These are phyloP conservation scores for Schizothecium vesticola DNA, from an alignment of 495 filamentous ascomycete species.

Conservation along the genomic window DNA sequence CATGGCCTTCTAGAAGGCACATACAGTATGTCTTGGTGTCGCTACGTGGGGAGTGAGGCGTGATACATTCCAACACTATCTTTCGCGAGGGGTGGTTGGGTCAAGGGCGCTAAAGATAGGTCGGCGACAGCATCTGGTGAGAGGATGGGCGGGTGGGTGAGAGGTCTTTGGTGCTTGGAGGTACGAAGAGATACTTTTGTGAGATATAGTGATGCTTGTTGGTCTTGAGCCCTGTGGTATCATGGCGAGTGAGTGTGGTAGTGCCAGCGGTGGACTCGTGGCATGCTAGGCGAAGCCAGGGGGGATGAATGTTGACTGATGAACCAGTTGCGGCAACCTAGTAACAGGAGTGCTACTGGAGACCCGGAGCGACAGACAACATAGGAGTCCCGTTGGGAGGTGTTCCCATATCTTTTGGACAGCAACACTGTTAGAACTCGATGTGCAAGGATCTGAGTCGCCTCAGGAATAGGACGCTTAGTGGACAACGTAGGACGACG, in stretches of 20 bases:
- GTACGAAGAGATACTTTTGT: neutral
- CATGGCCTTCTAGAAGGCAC: neutral
- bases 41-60: neutral
- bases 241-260: neutral
- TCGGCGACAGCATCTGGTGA: neutral
- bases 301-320: neutral
- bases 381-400: neutral
- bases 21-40: neutral
- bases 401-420: neutral
- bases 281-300: neutral
- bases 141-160: neutral
- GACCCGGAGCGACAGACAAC: too few relatives aligned
- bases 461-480: too few relatives aligned
- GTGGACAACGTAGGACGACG: too few relatives aligned
- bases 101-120: neutral
- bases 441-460: neutral
- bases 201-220: neutral
- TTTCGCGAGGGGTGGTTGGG: neutral
- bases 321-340: too few relatives aligned
- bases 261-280: neutral
- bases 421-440: neutral
- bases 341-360: too few relatives aligned
- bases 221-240: neutral
- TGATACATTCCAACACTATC: neutral
- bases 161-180: neutral